Base-by-base conservation (phyloP, 495 filamentous ascomycete species). In the Lophium mytilinum region DNA sequence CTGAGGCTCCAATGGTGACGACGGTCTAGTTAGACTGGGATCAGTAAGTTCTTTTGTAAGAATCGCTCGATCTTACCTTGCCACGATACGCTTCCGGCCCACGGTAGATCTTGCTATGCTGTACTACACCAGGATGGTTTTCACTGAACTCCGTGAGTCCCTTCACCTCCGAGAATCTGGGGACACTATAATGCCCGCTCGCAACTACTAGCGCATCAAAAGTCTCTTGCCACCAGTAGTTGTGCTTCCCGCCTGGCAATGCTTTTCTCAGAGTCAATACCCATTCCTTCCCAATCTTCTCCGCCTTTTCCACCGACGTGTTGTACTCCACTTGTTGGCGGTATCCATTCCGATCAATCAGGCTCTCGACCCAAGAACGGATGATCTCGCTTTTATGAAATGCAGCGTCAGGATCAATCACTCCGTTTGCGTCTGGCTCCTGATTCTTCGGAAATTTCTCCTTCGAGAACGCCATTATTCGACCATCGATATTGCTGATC, bases 401-500 rank as follows among this genome's bases (percentile, higher is more conserved):
- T 1, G 57, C 52, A 1, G 57, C 21, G 18, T 55, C 42, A 6
- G 37, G 33, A 10, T 52, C 57, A 40, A 56, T 37, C 17, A 56
- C 55, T 3, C n/a, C 14, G 6, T 37, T 40, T 5, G 41, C 14
- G 12, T 24, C 9, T 21, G 10, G 12, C 19, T 21, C 37, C 15
- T 24, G 24, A 3, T n/a, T 34, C 7, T 49, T 58, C 0, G 72
- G 68, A 40, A 76, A 65, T n/a, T 72, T 68, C 33, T 76, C 72
- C 43, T 74, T 66, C 40, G 49, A 66, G 56, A 72, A 77, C 10
- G 66, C 37, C 39, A 41, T 41, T 41, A 41, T 41, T 2, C 12
- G 17, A 8, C 12, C 12, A 8, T 14, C 17, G 39, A 41, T 41
- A 8, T 41, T 17, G 39, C 39, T 41, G 17, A 14, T 12, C 39